Evolutionary conservation across 169 alveolate genomes (phyloP), one percentile per base, ranked within the genome.

Genomic region (Eimeria maxima): DNA sequence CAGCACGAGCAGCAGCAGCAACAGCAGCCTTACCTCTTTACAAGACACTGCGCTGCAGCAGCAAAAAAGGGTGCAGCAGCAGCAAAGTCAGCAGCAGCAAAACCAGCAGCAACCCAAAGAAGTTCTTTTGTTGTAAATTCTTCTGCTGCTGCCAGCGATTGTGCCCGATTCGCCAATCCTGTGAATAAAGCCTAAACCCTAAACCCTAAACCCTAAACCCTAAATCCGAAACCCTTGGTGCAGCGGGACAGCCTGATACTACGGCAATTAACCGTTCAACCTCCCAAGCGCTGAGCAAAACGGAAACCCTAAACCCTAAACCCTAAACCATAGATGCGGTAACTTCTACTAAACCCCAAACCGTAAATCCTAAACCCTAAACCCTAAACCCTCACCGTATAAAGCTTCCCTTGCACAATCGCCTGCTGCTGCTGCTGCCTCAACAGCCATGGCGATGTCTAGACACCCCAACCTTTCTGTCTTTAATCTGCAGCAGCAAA

Each of bases 381-480:
- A 53, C 60, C 60, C 60, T 53, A 53, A 53, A 53, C 60, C 60
- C 60, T 53, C 60, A 53, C 60, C 60, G 60, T 53, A 53, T 22
- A 67, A 27, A 6, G 16, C 27, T 27, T 67, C 78, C 44, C 8
- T 22, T 22, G 84, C 84, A 42, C 50, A 73, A 27, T n/a, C 84
- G 22, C 84, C 84, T 10, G 84, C n/a, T 7, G 84, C 44, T 5
- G 84, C 84, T 4, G 84, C 84, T 18, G 84, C 84, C 45, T 73
- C 84, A 27, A 73, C 84, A 8, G 84, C 38, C 84, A 73, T 73
- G 84, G 84, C 84, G 84, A 73, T 16, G 38, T 73, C 84, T 18
- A 73, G 45, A 73, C 44, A 27, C 38, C 78, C 20, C 44, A 67
- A 27, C 44, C 10, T 27, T 67, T 27, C 78, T 27, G 78, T 27